A percentile compares a stretch with the other conserved stretches of the same genome.
These are phyloP conservation scores for Coprinopsis sp. DNA, from an alignment of 768 basidiomycete genomes.

Conservation along the genomic window DNA sequence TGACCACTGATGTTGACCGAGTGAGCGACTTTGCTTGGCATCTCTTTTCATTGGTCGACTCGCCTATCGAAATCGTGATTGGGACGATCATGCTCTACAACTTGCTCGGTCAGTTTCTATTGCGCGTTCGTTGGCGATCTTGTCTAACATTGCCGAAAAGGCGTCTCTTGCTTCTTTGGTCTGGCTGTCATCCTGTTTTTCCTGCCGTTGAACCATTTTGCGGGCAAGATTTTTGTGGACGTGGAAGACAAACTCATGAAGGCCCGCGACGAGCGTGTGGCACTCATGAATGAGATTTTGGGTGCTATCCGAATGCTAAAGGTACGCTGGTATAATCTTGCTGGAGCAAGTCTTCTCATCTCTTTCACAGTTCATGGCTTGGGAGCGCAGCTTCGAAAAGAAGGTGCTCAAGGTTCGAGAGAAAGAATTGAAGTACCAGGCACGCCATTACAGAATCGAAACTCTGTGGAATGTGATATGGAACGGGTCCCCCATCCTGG, in stretches of 20 bases:
- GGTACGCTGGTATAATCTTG: constrained; percentile 26
- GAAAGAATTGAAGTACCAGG: constrained; percentile 80
- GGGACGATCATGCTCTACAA: constrained; percentile 74
- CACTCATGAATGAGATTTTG: constrained; percentile 88
- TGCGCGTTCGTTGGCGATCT: neutral
- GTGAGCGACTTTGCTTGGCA: constrained; percentile 84
- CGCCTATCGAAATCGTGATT: constrained; percentile 73
- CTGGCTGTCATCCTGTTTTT: constrained; percentile 70
- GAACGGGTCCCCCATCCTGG: constrained; percentile 64
- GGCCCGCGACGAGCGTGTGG: constrained; percentile 83
- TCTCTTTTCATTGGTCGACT: constrained; percentile 69
- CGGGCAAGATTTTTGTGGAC: constrained; percentile 70
- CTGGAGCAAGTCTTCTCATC: no score
- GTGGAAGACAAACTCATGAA: constrained; percentile 85
- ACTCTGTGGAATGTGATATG: constrained; percentile 46
- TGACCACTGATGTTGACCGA: constrained; percentile 92
- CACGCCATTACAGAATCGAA: constrained; percentile 84
- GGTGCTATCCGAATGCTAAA: constrained; percentile 92
- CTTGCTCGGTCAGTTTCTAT: constrained; percentile 52
- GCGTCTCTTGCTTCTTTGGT: constrained; percentile 72
- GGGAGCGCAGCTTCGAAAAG: constrained; percentile 86
- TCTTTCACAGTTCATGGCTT: constrained; percentile 94
- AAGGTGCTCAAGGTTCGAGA: constrained; percentile 68
- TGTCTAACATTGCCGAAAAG: constrained; percentile 19
- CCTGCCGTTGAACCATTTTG: constrained; percentile 77